Conservation (phyloP, 169 alveolate species). For the Plasmodium fragile region DNA sequence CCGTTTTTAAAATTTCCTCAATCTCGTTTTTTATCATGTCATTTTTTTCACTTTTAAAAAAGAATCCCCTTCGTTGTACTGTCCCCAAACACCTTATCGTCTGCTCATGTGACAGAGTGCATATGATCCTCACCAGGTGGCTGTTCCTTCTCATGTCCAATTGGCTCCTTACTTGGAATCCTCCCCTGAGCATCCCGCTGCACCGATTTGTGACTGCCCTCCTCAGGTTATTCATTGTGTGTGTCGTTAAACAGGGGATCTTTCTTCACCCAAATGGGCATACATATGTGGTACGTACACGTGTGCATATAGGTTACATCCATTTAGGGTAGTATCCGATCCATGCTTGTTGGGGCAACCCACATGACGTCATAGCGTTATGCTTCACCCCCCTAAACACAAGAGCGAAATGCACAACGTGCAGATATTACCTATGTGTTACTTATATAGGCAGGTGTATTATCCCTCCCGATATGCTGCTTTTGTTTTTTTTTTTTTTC, state of each 20-base stretch:
- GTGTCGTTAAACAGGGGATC: neutral
- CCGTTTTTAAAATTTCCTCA: conserved; percentile 44
- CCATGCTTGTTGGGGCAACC: neutral
- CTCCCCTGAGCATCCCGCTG: neutral
- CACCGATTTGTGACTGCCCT: neutral
- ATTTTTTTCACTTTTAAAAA: conserved; percentile 49
- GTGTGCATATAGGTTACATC: neutral
- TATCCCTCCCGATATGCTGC: neutral
- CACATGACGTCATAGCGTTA: neutral
- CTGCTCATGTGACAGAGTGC: neutral
- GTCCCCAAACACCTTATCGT: neutral
- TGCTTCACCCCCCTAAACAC: neutral
- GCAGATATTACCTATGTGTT: neutral
- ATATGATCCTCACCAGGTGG: neutral
- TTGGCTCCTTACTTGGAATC: neutral
- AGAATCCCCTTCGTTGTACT: conserved; percentile 1
- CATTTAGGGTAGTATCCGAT: neutral
- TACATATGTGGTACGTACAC: neutral
- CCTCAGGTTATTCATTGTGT: neutral
- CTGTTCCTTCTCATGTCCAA: neutral
- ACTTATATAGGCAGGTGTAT: neutral
- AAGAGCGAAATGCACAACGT: neutral
- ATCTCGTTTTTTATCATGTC: conserved; percentile 61
- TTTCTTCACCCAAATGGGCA: neutral
- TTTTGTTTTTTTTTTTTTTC: neutral